Conservation (phyloP, 495 filamentous ascomycete genomes). For the Oleoguttula mirabilis region DNA sequence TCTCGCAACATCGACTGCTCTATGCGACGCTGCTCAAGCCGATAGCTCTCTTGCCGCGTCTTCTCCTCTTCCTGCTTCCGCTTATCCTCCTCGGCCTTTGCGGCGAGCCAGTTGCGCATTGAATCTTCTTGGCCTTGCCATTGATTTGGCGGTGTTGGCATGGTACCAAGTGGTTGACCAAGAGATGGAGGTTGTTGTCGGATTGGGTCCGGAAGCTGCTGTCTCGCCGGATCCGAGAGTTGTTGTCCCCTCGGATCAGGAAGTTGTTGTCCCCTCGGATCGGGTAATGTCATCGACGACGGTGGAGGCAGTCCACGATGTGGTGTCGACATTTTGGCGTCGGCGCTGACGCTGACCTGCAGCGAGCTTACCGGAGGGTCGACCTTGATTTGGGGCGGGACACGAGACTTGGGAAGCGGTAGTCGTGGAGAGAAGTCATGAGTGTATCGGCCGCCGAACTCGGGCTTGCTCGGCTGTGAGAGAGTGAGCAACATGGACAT, state of each 20-base stretch:
- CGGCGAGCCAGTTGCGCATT: slow-evolving; percentile 68
- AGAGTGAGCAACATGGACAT: slow-evolving; percentile 52
- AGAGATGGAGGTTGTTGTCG: slow-evolving; percentile 10
- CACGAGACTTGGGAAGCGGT: slow-evolving; percentile 46
- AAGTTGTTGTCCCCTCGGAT: slow-evolving; percentile 15
- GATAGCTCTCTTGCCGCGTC: slow-evolving; percentile 65
- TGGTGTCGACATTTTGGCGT: slow-evolving; percentile 50
- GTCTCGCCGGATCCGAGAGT: too few relatives aligned
- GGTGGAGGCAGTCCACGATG: slow-evolving; percentile 67
- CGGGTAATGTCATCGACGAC: slow-evolving; percentile 53
- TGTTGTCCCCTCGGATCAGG: too few relatives aligned
- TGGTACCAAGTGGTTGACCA: slow-evolving; percentile 26
- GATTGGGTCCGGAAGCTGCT: slow-evolving; percentile 28
- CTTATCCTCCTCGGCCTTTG: slow-evolving; percentile 76
- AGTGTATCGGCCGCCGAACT: slow-evolving; percentile 53
- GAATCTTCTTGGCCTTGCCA: slow-evolving; percentile 68
- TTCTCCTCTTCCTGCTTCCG: slow-evolving; percentile 79
- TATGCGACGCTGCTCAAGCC: slow-evolving; percentile 68
- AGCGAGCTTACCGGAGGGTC: slow-evolving; percentile 35
- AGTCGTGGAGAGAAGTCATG: slow-evolving; percentile 55
- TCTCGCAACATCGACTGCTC: slow-evolving; percentile 78
- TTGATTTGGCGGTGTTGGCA: slow-evolving; percentile 59
- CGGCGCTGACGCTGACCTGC: slow-evolving; percentile 27
- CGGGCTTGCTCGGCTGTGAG: slow-evolving; percentile 45
- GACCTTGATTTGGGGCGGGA: slow-evolving; percentile 45